These are phyloP conservation scores for Gentiana macrophylla DNA, from an alignment of 257 asterid species.

Conservation along the genomic window DNA sequence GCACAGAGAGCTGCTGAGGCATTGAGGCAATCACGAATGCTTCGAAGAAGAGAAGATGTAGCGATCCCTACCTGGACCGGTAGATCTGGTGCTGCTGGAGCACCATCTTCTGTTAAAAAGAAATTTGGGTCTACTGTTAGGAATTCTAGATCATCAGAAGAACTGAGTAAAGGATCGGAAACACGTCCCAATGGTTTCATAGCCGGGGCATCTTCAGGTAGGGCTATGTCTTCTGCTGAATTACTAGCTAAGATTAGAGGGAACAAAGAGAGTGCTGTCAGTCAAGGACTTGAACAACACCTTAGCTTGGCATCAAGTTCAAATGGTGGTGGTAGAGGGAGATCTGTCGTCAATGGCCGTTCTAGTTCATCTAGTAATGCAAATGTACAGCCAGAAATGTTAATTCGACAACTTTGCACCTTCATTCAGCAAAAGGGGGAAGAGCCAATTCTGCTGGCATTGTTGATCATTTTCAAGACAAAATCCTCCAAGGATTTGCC, in stretches of 20 bases:
- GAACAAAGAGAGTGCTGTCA: slow-evolving; percentile 49
- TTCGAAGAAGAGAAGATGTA: slow-evolving; percentile 69
- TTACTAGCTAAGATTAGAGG: slow-evolving; percentile 62
- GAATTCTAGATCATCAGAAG: slow-evolving; percentile 34
- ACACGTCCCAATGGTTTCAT: slow-evolving; percentile 30
- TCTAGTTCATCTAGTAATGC: no score
- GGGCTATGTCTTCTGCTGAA: slow-evolving; percentile 78
- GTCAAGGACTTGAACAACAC: slow-evolving; percentile 74
- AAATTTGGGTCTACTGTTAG: slow-evolving; percentile 67
- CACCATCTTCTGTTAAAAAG: slow-evolving; percentile 54
- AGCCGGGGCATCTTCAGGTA: slow-evolving; percentile 77
- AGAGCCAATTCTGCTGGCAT: slow-evolving; percentile 60
- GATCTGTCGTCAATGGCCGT: slow-evolving; percentile 19
- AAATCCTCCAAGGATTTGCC: slow-evolving; percentile 70
- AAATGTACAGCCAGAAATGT: slow-evolving; percentile 68
- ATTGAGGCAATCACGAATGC: slow-evolving; percentile 77
- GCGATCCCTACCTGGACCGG: slow-evolving; percentile 96
- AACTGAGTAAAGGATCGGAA: slow-evolving; percentile 14
- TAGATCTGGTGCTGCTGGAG: slow-evolving; percentile 90
- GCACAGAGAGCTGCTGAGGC: slow-evolving; percentile 99
- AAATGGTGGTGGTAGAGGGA: slow-evolving; percentile 25
- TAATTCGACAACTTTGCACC: slow-evolving; percentile 82
- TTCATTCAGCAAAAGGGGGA: slow-evolving; percentile 73
- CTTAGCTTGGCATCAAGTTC: slow-evolving; percentile 33
- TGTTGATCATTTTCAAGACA: slow-evolving; percentile 62